Evolutionary conservation across 1,284 basidiomycete genomes (phyloP).

Genomic region (Melanopsichium pennsylvanicum): DNA sequence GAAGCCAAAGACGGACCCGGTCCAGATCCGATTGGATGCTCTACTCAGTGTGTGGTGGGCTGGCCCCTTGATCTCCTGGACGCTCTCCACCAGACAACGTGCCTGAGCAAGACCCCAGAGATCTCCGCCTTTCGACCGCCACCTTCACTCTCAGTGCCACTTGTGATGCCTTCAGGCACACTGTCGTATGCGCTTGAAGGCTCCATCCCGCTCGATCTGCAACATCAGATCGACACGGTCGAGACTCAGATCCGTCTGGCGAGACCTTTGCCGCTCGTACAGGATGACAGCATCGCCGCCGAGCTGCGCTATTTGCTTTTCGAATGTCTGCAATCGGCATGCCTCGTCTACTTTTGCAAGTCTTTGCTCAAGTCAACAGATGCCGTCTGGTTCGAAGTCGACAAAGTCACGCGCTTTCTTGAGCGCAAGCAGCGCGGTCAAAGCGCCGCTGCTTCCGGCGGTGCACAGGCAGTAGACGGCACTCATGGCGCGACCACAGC

Average conservation of each 20-base stretch:
- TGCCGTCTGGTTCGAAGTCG: slow-evolving; percentile 16
- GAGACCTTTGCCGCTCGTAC: slow-evolving; percentile 6
- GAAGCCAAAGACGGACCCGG: not conserved
- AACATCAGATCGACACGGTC: slow-evolving; percentile 8
- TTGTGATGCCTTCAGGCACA: slow-evolving; percentile 8
- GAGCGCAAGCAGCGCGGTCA: slow-evolving; percentile 12
- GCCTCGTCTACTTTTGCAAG: slow-evolving; percentile 18
- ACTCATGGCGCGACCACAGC: not conserved
- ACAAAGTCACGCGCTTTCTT: slow-evolving; percentile 18
- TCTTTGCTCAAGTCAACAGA: slow-evolving; percentile 18
- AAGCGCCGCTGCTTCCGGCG: not conserved
- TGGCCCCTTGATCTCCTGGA: slow-evolving; percentile 35
- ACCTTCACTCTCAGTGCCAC: slow-evolving; percentile 1
- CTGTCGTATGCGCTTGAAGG: slow-evolving; percentile 12
- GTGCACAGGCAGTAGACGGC: not conserved
- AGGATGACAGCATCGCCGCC: slow-evolving; percentile 25
- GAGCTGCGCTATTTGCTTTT: slow-evolving; percentile 27
- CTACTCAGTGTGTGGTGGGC: slow-evolving; percentile 20
- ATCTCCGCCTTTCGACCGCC: slow-evolving; percentile 2
- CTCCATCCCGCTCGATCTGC: not conserved
- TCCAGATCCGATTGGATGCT: slow-evolving; percentile 9
- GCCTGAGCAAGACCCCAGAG: not conserved
- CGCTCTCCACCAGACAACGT: slow-evolving; percentile 12
- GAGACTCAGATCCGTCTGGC: slow-evolving; percentile 24
- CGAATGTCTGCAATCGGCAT: slow-evolving; percentile 18